phyloP scores from a whole-genome alignment of 2,329 filamentous ascomycete genomes.

The Dothistroma septosporum region DNA sequence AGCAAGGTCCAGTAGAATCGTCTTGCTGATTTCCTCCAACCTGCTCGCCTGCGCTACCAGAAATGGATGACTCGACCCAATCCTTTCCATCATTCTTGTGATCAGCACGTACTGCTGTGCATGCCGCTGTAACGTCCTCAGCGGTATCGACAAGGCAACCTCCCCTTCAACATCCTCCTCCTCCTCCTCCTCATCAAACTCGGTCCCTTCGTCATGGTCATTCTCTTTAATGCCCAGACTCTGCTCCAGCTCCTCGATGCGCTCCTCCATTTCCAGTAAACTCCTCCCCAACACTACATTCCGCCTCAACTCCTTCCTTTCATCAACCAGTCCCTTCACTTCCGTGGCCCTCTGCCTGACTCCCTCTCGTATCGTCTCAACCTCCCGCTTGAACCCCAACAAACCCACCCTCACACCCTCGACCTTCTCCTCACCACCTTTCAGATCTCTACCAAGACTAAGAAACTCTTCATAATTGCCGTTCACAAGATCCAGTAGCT shows the following conservation, averaged over 20 bases:
- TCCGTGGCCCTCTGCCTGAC: constrained; percentile 63
- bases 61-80: constrained; percentile 61
- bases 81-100: constrained; percentile 46
- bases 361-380: constrained; percentile 66
- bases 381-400: constrained; percentile 76
- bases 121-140: constrained; percentile 51
- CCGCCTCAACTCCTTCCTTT: constrained; percentile 61
- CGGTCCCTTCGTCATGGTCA: constrained; percentile 28
- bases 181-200: constrained; percentile 28
- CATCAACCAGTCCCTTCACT: constrained; percentile 58
- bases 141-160: constrained; percentile 30
- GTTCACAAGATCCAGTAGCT: constrained; percentile 92
- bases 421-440: constrained; percentile 84
- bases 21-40: constrained; percentile 56
- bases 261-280: constrained; percentile 64
- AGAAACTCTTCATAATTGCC: constrained; percentile 91
- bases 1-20: constrained; percentile 61
- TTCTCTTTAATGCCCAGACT: constrained; percentile 52
- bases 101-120: constrained; percentile 57
- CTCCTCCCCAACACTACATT: constrained; percentile 59
- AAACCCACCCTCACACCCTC: constrained; percentile 86
- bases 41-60: constrained; percentile 54
- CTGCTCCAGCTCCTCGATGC: constrained; percentile 60
- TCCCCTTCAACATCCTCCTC: constrained; percentile 36
- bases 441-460: constrained; percentile 72